phyloP scores from a whole-genome alignment of 2,329 filamentous ascomycete genomes.

The Harringtonia aguacate region DNA sequence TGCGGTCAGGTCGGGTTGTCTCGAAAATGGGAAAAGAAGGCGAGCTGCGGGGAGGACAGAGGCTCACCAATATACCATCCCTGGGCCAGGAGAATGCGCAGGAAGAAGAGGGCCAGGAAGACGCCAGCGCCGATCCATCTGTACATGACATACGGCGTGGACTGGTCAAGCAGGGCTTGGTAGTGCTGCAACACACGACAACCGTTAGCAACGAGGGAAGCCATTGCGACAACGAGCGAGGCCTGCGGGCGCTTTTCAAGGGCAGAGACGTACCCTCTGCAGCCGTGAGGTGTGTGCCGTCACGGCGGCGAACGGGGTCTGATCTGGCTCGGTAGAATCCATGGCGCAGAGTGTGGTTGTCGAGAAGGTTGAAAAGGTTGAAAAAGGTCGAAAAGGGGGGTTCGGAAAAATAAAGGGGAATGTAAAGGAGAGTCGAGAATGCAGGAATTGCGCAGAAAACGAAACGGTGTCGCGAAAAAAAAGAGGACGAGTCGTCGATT shows the following conservation, averaged over 20 bases:
- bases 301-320: constrained; percentile 86
- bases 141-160: constrained; percentile 80
- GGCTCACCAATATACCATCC: constrained; percentile 93
- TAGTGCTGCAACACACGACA: constrained; percentile 54
- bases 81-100: constrained; percentile 83
- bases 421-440: background rate
- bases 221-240: background rate
- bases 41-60: no score
- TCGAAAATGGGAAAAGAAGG: background rate
- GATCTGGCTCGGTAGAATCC: constrained; percentile 79
- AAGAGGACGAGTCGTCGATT: no score
- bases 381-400: background rate
- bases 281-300: constrained; percentile 71
- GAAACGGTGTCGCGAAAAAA: no score
- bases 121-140: constrained; percentile 79
- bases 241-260: background rate
- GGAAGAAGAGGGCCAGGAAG: constrained; percentile 69
- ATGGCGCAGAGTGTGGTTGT: constrained; percentile 42
- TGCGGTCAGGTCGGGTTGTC: constrained; percentile 8
- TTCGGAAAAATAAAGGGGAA: no score
- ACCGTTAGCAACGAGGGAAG: background rate
- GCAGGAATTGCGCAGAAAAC: background rate
- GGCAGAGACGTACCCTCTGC: constrained; percentile 44
- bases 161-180: constrained; percentile 88
- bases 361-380: background rate